Percentiles rank a stretch among this genome's conserved stretches.
Evolutionary conservation across 768 basidiomycete genomes (phyloP).

Genomic region (Mycena maculata): DNA sequence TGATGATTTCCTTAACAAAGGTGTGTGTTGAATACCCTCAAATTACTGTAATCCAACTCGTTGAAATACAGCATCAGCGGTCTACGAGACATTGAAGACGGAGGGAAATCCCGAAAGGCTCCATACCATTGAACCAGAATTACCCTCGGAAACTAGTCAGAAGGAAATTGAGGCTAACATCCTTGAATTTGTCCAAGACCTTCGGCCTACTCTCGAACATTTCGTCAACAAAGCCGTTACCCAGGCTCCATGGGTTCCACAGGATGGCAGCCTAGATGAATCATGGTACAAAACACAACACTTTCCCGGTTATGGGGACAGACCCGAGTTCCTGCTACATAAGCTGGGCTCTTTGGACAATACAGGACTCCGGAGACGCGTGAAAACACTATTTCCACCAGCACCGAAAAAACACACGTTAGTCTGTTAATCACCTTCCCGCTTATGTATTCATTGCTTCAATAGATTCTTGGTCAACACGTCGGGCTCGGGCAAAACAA

Average conservation of each 20-base stretch:
- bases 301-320: not conserved
- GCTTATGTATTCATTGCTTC: too few species aligned
- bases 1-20: not conserved
- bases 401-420: not conserved
- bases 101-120: too few species aligned
- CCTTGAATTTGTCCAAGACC: not conserved
- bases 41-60: too few species aligned
- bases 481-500: conserved; percentile 26
- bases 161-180: not conserved
- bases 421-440: not conserved
- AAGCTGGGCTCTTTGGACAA: not conserved
- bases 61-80: not conserved
- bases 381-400: not conserved
- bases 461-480: conserved; percentile 24
- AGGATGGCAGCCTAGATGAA: not conserved
- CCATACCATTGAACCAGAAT: not conserved
- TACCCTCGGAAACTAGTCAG: not conserved
- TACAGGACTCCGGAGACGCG: not conserved
- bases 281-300: not conserved
- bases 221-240: not conserved
- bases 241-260: not conserved
- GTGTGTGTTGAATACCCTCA: too few species aligned
- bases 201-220: not conserved
- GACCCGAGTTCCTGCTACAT: not conserved
- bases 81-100: not conserved